A percentile compares a stretch with the other conserved stretches of the same genome.
phyloP scores from a whole-genome alignment of 2,329 filamentous ascomycete species.

The Fusarium sp. region DNA sequence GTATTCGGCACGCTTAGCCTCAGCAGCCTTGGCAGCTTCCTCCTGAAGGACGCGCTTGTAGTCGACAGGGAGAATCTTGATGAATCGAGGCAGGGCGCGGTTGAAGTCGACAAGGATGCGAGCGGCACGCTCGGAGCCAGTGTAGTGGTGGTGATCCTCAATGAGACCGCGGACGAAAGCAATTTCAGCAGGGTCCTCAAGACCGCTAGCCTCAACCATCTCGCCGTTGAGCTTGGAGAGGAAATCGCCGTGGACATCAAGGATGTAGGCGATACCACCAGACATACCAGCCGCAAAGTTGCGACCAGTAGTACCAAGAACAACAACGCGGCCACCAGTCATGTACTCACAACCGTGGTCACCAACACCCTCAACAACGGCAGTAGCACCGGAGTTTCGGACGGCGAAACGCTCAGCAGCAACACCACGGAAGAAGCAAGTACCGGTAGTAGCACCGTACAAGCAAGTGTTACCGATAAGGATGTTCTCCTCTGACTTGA shows the following conservation, averaged over 20 bases:
- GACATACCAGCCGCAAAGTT: conserved; percentile 99
- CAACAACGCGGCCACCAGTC: conserved; percentile 91
- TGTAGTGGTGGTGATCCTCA: conserved; percentile 98
- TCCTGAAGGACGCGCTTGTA: conserved; percentile 94
- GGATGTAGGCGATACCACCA: conserved; percentile 93
- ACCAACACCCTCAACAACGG: conserved; percentile 96
- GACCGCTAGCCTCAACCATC: conserved; percentile 90
- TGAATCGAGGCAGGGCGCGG: conserved; percentile 86
- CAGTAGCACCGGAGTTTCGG: conserved; percentile 93
- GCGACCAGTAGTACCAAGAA: conserved; percentile 89
- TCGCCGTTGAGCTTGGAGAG: conserved; percentile 94
- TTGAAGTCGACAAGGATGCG: conserved; percentile 96
- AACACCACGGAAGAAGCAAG: conserved; percentile 96
- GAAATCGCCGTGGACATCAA: conserved; percentile 92
- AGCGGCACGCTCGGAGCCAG: conserved; percentile 92
- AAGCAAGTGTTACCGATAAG: conserved; percentile 94
- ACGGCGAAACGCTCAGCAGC: conserved; percentile 97
- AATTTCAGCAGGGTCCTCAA: conserved; percentile 89
- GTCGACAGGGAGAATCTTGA: conserved; percentile 93
- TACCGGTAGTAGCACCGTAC: conserved; percentile 91
- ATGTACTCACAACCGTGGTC: conserved; percentile 99
- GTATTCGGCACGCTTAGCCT: conserved; percentile 86
- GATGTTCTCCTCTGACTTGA: conserved; percentile 96
- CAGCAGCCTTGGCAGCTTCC: conserved; percentile 85
- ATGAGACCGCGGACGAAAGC: conserved; percentile 91